These are phyloP conservation scores for Alternaria arborescens DNA, from an alignment of 2,329 filamentous ascomycete genomes.

Conservation along the genomic window DNA sequence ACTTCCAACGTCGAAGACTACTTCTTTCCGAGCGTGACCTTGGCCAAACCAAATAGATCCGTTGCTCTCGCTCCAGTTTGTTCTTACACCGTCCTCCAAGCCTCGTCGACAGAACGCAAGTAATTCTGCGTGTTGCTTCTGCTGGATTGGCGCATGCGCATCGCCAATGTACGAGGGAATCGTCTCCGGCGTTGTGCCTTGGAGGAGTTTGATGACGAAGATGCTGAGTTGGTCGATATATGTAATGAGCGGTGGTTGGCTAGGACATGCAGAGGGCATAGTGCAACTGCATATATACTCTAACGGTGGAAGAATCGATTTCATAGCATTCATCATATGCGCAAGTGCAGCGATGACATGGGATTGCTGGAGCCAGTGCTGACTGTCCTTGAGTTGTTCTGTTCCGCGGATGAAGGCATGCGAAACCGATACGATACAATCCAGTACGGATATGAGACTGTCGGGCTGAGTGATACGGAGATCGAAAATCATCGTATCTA, in stretches of 20 bases:
- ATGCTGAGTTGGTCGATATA: conserved; percentile 53
- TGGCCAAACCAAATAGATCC: conserved; percentile 57
- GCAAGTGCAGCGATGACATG: conserved; percentile 51
- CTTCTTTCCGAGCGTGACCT: conserved; percentile 55
- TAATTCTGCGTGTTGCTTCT: conserved; percentile 20
- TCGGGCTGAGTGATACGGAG: conserved; percentile 54
- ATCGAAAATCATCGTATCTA: conserved; percentile 57
- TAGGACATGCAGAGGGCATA: not conserved
- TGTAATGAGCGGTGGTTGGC: conserved; percentile 41
- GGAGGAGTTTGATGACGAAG: conserved; percentile 42
- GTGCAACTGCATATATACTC: conserved; percentile 57
- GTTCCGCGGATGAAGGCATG: conserved; percentile 51
- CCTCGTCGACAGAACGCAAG: conserved; percentile 50
- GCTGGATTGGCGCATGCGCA: conserved; percentile 1
- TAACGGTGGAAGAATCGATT: conserved; percentile 52
- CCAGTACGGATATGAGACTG: conserved; percentile 50
- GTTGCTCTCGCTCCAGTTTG: conserved; percentile 55
- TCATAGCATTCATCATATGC: conserved; percentile 54
- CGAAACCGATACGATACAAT: conserved; percentile 52
- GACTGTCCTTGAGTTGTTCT: conserved; percentile 46
- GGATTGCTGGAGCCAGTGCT: conserved; percentile 49
- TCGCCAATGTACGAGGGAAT: conserved; percentile 29
- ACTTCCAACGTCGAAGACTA: conserved; percentile 50
- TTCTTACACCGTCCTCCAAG: conserved; percentile 54
- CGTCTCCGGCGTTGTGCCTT: conserved; percentile 26